Base-by-base conservation (phyloP, 306 rosid genomes). In the Dalbergia cochinchinensis region DNA sequence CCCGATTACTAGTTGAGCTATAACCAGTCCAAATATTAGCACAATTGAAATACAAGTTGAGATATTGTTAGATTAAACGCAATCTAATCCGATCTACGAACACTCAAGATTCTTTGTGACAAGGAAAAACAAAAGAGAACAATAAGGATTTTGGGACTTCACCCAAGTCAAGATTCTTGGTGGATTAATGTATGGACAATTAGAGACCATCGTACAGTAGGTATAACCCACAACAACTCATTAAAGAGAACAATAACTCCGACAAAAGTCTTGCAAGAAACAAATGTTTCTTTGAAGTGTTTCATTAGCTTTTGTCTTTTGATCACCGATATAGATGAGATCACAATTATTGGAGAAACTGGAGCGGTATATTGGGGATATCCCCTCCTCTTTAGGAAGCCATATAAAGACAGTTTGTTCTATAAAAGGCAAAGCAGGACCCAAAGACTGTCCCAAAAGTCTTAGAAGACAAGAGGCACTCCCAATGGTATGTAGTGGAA, bases 321-420 rank as follows among this genome's bases (percentile, higher is more conserved):
- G 78, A 48, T 42, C 81, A 82, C 86, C 80, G 82, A 70, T 83
- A 68, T 48, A 51, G 4, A 78, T 51, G 65, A 84, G 78, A 51
- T 57, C 61, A 50, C 62, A 35, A 51, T 51, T 76, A 51, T 51
- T 76, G 31, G 51, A 58, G 73, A 45, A 61, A 31, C 31, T 63
- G 18, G 19, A 69, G 66, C 85, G 83, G 77, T 77, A 87, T 78
- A 73, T 60, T 34, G 73, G 89, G 91, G 90, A 89, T 83, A 61
- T 65, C 65, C 80, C 78, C 22, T 59, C 76, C 82, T 35, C 86
- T 72, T 86, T 65, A 69, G 63, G 57, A 26, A 71, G 64, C 85
- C 89, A 73, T 39, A 73, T 39, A 51, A 35, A 66, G 69, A 70
- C 71, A 88, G 58, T 67, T 26, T 83, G 83, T 83, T 67, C 76